Percentiles rank a stretch among this genome's conserved stretches.
Conservation (phyloP, 2,329 filamentous ascomycete species). For the Pseudomassariella vexata region DNA sequence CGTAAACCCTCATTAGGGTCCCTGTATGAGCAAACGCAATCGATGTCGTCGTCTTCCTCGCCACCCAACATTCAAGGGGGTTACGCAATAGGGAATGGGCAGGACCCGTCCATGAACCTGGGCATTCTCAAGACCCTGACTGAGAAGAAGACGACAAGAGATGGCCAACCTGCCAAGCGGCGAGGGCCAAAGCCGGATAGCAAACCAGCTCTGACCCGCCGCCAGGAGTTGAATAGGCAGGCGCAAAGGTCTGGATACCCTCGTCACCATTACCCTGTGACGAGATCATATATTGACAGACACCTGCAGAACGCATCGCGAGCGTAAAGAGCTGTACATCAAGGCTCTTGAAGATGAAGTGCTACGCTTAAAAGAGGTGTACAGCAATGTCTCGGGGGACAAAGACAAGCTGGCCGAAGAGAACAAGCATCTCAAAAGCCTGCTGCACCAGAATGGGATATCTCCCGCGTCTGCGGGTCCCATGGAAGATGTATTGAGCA, state of each 20-base stretch:
- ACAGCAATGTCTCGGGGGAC: constrained; percentile 66
- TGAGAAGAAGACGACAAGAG: constrained; percentile 75
- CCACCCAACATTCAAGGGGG: constrained; percentile 21
- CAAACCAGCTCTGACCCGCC: constrained; percentile 85
- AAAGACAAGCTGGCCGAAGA: constrained; percentile 72
- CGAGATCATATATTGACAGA: constrained; percentile 10
- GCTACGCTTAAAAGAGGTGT: constrained; percentile 80
- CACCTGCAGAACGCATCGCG: constrained; percentile 75
- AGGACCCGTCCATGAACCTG: constrained; percentile 41
- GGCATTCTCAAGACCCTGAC: constrained; percentile 61
- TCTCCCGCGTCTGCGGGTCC: constrained; percentile 22
- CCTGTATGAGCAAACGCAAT: constrained; percentile 24
- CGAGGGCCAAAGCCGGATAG: constrained; percentile 94
- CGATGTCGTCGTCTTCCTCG: constrained; percentile 44
- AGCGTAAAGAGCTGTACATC: constrained; percentile 94
- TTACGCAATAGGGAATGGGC: constrained; percentile 2
- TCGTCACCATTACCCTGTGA: background rate
- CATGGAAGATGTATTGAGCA: constrained; percentile 38
- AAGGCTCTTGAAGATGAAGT: constrained; percentile 91
- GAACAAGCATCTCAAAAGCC: constrained; percentile 64
- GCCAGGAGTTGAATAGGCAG: constrained; percentile 92
- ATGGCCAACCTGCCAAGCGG: constrained; percentile 81
- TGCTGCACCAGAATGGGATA: constrained; percentile 50
- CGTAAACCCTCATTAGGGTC: constrained; percentile 24
- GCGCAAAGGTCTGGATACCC: constrained; percentile 69